Evolutionary conservation across 352 stramenopile genomes (phyloP), one percentile per base, ranked within the genome.

Genomic region (Pythium aristosporum): DNA sequence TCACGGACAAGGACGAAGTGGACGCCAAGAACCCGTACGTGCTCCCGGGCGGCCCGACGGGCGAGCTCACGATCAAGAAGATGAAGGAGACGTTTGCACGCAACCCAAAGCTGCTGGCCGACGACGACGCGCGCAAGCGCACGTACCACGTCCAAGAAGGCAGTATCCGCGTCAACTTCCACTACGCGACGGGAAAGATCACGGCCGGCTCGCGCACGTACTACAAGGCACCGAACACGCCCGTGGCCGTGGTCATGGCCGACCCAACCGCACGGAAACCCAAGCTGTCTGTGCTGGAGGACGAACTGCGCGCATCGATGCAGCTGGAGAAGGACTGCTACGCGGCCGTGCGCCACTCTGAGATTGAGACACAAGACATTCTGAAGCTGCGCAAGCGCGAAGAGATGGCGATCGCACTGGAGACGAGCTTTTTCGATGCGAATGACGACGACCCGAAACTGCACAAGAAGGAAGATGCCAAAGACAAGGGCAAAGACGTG

Each of bases 311-410:
- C 20, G 76, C 75, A 2, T 76, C 75, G 28, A 69, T 92, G 25
- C 85, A 94, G 72, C 73, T 84, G 66, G 91, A 98, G 64, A 98
- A 97, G 63, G 89, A 97, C 55, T 98, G 91, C 70, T 97, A 97
- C 71, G 88, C 79, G 9, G 79, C 75, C 0, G 75, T 97, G 30
- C 82, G 91, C 20, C 81, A 96, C 56, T 76, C 85, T 3, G 89
- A 97, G 64, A 87, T 96, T 20, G 89, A 98, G 68, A 95, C 88
- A 41, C 79, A 96, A 67, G 90, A 98, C 53, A 88, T 98, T 53
- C 71, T 97, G n/a, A 91, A 93, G 71, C 77, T 85, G 46, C 80
- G 92, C 36, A 93, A 95, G 67, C 77, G 82, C 1, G 89, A 97
- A 55, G 92, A 98, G 64, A 89, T 89, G 68, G 75, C 74, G 18